A percentile compares a stretch with the other conserved stretches of the same genome.
Conservation (phyloP, 2,329 filamentous ascomycete genomes). For the Thermoascus crustaceus region DNA sequence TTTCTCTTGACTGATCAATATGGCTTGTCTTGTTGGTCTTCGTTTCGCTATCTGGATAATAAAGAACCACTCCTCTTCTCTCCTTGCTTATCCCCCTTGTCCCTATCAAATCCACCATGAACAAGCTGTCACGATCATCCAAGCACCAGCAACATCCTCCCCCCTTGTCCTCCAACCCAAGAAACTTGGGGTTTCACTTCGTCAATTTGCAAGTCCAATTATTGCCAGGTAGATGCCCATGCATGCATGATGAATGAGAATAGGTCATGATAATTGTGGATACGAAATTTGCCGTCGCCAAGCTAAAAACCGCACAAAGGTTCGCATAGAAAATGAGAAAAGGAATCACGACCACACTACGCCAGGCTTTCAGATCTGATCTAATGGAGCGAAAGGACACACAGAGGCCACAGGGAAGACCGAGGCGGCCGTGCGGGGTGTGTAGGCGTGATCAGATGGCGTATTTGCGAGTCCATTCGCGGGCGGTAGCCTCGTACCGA, state of each 20-base stretch:
- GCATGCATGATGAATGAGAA: slow-evolving; percentile 24
- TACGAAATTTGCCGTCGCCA: slow-evolving; percentile 26
- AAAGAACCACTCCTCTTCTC: neutral
- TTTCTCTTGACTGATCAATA: neutral
- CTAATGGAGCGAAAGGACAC: slow-evolving; percentile 24
- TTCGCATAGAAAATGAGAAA: slow-evolving; percentile 5
- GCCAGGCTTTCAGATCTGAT: slow-evolving; percentile 31
- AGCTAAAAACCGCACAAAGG: slow-evolving; percentile 10
- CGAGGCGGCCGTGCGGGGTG: slow-evolving; percentile 16
- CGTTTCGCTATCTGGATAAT: slow-evolving; percentile 1
- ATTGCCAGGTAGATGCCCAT: slow-evolving; percentile 24
- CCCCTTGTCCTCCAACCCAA: neutral
- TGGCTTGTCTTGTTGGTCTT: slow-evolving; percentile 3
- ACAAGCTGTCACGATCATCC: neutral
- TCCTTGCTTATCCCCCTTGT: neutral
- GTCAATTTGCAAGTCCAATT: slow-evolving; percentile 1
- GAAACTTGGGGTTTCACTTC: slow-evolving; percentile 1
- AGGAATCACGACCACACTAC: slow-evolving; percentile 30
- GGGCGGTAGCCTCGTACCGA: slow-evolving; percentile 89
- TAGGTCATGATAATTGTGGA: slow-evolving; percentile 33
- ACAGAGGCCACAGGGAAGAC: slow-evolving; percentile 20
- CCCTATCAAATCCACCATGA: neutral
- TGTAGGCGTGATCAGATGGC: slow-evolving; percentile 60
- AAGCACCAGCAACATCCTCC: slow-evolving; percentile 2
- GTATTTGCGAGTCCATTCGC: slow-evolving; percentile 99